Percentiles rank a stretch among this genome's conserved stretches.
phyloP scores from a whole-genome alignment of 352 stramenopile genomes.

The Globisporangium paroecandrum region DNA sequence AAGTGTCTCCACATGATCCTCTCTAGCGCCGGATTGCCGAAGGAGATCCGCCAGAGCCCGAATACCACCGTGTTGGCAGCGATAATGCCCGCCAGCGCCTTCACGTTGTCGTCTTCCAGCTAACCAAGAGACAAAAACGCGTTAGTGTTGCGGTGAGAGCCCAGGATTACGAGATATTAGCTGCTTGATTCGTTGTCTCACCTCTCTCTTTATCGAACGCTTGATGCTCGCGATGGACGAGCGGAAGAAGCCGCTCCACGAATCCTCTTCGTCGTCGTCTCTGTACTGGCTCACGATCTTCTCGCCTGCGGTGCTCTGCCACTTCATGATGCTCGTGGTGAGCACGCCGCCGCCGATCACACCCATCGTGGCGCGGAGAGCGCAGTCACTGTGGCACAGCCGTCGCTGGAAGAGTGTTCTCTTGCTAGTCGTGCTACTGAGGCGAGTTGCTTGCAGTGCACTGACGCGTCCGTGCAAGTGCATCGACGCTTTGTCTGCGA shows the following conservation, averaged over 20 bases:
- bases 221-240: slow-evolving; percentile 16
- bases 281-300: slow-evolving; percentile 6
- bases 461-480: slow-evolving; percentile 2
- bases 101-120: slow-evolving; percentile 64
- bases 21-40: slow-evolving; percentile 39
- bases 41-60: slow-evolving; percentile 70
- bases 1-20: slow-evolving; percentile 83
- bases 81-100: slow-evolving; percentile 57
- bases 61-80: slow-evolving; percentile 67
- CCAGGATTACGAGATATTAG: not conserved
- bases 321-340: slow-evolving; percentile 27
- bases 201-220: slow-evolving; percentile 15
- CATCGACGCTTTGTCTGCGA: not conserved
- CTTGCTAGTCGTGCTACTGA: not conserved
- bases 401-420: not conserved
- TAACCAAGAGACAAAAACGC: slow-evolving; percentile 6
- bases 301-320: not conserved
- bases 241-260: slow-evolving; percentile 19
- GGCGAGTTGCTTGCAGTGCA: not conserved
- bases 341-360: slow-evolving; percentile 43
- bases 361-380: slow-evolving; percentile 49
- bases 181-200: not conserved
- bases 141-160: not conserved
- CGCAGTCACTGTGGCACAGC: slow-evolving; percentile 29
- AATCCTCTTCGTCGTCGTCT: slow-evolving; percentile 19